Conservation (phyloP, 345 rosid species). For the Mangifera indica region DNA sequence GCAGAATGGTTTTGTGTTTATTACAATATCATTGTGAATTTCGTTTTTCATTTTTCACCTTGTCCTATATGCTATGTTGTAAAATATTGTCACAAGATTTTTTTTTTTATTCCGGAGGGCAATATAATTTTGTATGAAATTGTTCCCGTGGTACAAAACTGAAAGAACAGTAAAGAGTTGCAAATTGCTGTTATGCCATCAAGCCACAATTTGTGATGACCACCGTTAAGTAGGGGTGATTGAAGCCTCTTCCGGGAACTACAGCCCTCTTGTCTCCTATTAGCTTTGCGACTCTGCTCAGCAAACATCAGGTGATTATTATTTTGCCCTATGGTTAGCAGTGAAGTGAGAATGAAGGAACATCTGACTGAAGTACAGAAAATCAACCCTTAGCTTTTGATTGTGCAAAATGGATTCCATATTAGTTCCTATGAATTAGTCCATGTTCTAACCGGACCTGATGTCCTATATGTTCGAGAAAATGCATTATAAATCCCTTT, state of each 20-base stretch:
- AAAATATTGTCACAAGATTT: background rate
- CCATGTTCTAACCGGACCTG: background rate
- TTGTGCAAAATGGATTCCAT: background rate
- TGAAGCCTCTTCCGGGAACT: conserved; percentile 90
- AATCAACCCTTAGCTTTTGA: background rate
- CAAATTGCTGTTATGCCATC: conserved; percentile 33
- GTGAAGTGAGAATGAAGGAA: background rate
- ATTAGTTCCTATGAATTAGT: background rate
- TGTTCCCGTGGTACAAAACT: conserved; percentile 11
- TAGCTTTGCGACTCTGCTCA: conserved; percentile 74
- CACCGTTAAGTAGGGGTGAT: conserved; percentile 83
- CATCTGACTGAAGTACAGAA: background rate
- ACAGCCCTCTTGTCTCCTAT: conserved; percentile 89
- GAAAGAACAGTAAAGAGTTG: conserved; percentile 4
- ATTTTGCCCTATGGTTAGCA: background rate
- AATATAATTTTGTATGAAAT: conserved; percentile 9
- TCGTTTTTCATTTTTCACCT: conserved; percentile 1
- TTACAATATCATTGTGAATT: background rate
- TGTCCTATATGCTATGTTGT: background rate
- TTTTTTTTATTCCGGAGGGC: too few relatives aligned
- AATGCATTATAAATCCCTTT: too few relatives aligned
- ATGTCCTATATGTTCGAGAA: too few relatives aligned
- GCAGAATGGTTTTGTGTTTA: background rate
- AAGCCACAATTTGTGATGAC: conserved; percentile 71
- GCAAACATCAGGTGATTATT: conserved; percentile 2